Conservation (phyloP, 225 moss, liverwort and hornwort genomes). For the Neckera pumila region DNA sequence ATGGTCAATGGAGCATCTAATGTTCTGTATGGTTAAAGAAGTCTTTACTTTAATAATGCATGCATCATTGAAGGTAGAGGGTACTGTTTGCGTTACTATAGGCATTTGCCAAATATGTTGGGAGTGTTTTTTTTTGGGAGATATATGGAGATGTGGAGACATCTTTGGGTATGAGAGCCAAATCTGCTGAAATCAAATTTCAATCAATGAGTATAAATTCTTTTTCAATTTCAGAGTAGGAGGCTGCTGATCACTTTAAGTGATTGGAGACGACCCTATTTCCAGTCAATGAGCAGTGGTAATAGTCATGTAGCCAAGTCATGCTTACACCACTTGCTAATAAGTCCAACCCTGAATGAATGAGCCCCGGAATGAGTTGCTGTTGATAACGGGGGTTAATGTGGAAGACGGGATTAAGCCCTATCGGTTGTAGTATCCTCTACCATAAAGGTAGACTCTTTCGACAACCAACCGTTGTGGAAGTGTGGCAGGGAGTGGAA, state of each 20-base stretch:
- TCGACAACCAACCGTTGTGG: neutral
- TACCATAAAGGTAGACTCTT: neutral
- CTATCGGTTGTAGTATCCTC: neutral
- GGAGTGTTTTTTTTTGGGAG: neutral
- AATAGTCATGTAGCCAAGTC: neutral
- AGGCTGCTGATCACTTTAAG: neutral
- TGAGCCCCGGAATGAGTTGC: too few relatives aligned
- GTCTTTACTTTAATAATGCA: neutral
- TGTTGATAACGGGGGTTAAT: neutral
- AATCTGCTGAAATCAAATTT: neutral
- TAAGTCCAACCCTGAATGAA: neutral
- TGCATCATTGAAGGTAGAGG: neutral
- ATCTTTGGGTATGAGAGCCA: neutral
- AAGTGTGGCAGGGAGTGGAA: constrained; percentile 62
- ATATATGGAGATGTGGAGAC: neutral
- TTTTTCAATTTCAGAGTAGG: neutral
- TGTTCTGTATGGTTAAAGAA: neutral
- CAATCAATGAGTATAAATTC: neutral
- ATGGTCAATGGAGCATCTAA: neutral
- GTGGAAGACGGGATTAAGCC: neutral
- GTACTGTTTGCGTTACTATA: neutral
- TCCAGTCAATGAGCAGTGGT: neutral
- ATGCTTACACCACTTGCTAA: neutral
- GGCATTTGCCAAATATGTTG: neutral
- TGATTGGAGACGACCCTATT: neutral